Evolutionary conservation across 768 basidiomycete genomes (phyloP).

Genomic region (Ramaria sp.): DNA sequence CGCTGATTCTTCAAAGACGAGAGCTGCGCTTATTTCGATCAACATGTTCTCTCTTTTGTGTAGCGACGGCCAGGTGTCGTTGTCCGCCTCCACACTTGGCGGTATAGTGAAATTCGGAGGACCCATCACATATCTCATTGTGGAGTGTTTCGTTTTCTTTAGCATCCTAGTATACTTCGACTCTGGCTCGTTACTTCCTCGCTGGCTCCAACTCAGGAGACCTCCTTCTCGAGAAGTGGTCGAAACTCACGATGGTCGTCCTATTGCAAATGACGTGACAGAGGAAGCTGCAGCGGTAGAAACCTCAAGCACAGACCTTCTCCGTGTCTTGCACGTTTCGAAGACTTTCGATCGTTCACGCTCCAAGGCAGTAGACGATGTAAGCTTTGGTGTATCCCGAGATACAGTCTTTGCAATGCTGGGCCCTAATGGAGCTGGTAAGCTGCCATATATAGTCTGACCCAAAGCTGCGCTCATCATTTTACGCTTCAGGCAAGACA

Average conservation of each 20-base stretch:
- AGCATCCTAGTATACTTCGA: conserved; percentile 60
- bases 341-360: conserved; percentile 39
- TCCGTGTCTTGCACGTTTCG: conserved; percentile 52
- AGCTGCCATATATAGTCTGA: too few species aligned
- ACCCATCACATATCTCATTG: conserved; percentile 62
- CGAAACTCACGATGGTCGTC: not conserved
- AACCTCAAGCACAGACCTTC: conserved; percentile 36
- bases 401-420: conserved; percentile 63
- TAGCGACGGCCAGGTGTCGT: conserved; percentile 36
- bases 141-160: conserved; percentile 49
- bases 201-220: conserved; percentile 20
- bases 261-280: conserved; percentile 36
- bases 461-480: too few species aligned
- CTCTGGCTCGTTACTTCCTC: conserved; percentile 48
- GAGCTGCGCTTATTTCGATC: conserved; percentile 61
- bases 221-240: not conserved
- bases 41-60: conserved; percentile 72
- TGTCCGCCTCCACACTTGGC: conserved; percentile 39
- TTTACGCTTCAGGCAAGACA: conserved; percentile 44
- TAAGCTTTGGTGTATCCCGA: conserved; percentile 53
- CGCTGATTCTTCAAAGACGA: conserved; percentile 29
- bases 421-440: conserved; percentile 64
- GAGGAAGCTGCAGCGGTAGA: conserved; percentile 40
- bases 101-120: conserved; percentile 55
- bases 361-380: conserved; percentile 52